These are phyloP conservation scores for Vickermania spadyakhi DNA, from an alignment of 208 protist genomes.

Conservation along the genomic window DNA sequence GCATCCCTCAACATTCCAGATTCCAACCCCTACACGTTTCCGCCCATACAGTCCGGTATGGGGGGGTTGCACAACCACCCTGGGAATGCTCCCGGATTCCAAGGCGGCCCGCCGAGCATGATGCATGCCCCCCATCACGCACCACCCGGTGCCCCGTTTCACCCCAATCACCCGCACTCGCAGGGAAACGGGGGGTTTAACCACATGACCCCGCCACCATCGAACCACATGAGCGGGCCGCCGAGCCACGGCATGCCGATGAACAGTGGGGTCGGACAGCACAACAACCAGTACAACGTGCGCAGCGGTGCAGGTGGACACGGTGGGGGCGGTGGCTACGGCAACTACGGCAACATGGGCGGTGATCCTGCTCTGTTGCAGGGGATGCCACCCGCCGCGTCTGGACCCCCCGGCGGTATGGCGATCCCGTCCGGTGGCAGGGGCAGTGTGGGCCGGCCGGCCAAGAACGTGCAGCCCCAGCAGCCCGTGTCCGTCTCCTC, in stretches of 20 bases:
- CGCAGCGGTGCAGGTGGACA: not conserved
- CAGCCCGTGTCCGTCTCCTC: not conserved
- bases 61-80: too few species aligned
- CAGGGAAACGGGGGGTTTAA: too few species aligned
- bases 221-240: not conserved
- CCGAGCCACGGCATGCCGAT: not conserved
- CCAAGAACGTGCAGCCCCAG: not conserved
- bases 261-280: not conserved
- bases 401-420: not conserved
- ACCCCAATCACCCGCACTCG: too few species aligned
- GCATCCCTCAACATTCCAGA: too few species aligned
- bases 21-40: too few species aligned
- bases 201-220: not conserved
- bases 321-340: not conserved
- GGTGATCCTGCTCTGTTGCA: not conserved
- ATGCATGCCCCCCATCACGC: too few species aligned
- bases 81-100: too few species aligned
- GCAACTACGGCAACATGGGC: not conserved
- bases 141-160: too few species aligned
- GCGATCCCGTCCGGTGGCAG: not conserved
- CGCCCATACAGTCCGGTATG: too few species aligned
- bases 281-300: not conserved
- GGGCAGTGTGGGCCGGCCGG: not conserved
- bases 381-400: not conserved
- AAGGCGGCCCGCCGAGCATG: too few species aligned